Conservation (phyloP, 2,329 filamentous ascomycete genomes). For the Sclerotinia nivalis region DNA sequence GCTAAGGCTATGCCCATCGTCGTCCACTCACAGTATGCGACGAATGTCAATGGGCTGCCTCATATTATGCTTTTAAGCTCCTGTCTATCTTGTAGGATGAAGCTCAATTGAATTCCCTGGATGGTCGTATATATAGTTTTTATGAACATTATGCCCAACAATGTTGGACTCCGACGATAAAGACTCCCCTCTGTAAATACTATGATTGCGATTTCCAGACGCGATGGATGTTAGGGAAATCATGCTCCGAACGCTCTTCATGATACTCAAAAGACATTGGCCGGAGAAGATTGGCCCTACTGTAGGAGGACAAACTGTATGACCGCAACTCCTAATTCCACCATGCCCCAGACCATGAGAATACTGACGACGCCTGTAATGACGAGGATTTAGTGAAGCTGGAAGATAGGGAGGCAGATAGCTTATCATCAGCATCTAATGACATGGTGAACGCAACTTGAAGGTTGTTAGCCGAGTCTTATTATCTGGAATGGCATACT, state of each 20-base stretch:
- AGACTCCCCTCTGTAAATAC: background rate
- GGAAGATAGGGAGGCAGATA: background rate
- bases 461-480: background rate
- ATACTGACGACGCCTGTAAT: background rate
- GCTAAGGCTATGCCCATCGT: background rate
- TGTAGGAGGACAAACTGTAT: background rate
- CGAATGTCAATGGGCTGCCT: background rate
- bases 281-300: background rate
- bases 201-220: background rate
- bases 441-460: background rate
- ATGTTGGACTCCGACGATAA: background rate
- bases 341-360: background rate
- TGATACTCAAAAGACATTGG: background rate
- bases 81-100: background rate
- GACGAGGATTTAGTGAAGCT: background rate
- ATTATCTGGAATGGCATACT: background rate
- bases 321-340: background rate
- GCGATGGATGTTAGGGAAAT: background rate
- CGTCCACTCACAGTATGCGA: background rate
- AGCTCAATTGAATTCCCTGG: background rate
- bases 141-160: background rate
- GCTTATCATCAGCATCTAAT: background rate
- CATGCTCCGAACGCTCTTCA: background rate
- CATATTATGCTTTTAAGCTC: background rate
- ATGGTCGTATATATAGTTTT: background rate